Conservation (phyloP, 169 alveolate species). For the Toxoplasma gondii region DNA sequence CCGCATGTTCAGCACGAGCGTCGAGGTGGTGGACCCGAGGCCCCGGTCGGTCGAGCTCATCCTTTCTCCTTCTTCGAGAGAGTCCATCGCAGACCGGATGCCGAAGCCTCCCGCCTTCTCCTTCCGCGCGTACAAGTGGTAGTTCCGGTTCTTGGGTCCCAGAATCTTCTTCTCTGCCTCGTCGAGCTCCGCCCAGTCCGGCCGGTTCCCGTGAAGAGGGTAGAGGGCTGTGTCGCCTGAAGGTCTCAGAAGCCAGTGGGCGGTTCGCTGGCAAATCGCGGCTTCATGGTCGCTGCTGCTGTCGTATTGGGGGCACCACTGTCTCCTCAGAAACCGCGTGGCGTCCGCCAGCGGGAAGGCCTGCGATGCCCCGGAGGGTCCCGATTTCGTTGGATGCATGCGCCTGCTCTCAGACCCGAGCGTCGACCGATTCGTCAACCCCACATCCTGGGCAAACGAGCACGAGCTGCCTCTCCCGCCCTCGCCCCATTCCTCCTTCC, state of each 20-base stretch:
- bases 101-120: not conserved
- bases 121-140: slow-evolving; percentile 25
- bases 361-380: too few relatives aligned
- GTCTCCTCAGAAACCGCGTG: too few relatives aligned
- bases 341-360: too few relatives aligned
- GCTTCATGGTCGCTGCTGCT: too few relatives aligned
- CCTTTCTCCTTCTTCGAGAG: not conserved
- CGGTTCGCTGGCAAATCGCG: not conserved
- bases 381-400: too few relatives aligned
- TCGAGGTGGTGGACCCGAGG: not conserved
- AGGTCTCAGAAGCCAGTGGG: not conserved
- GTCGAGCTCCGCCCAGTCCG: slow-evolving; percentile 7
- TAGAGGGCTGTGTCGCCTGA: slow-evolving; percentile 1
- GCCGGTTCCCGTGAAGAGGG: not conserved
- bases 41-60: not conserved
- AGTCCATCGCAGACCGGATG: not conserved
- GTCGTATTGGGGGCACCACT: too few relatives aligned
- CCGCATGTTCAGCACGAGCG: not conserved
- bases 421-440: not conserved
- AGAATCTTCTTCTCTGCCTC: not conserved
- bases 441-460: not conserved
- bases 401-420: not conserved
- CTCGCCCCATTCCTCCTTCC: too few relatives aligned
- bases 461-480: too few relatives aligned
- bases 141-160: not conserved